These are phyloP conservation scores for Purpureocillium lavendulum DNA, from an alignment of 2,329 filamentous ascomycete species.

Conservation along the genomic window DNA sequence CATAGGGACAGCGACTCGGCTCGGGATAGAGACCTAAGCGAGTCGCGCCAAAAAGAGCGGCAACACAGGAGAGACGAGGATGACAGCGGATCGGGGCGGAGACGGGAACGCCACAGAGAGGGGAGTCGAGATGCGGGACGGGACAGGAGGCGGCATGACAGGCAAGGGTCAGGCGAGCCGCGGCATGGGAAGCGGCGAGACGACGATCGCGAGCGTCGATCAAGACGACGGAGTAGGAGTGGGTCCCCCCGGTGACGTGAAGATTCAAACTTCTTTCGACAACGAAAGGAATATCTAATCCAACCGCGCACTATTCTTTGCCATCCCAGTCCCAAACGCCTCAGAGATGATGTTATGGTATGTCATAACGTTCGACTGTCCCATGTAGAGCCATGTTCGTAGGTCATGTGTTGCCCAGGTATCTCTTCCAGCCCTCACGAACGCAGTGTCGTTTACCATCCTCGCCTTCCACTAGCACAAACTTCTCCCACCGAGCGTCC, in stretches of 20 bases:
- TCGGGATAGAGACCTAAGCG: slow-evolving; percentile 18
- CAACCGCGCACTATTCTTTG: background rate
- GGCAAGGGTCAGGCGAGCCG: slow-evolving; percentile 19
- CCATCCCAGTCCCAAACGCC: background rate
- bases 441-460: slow-evolving; percentile 59
- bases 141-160: slow-evolving; percentile 14
- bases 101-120: slow-evolving; percentile 1
- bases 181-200: slow-evolving; percentile 17
- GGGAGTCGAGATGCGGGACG: slow-evolving; percentile 13
- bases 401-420: slow-evolving; percentile 41
- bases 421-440: slow-evolving; percentile 76
- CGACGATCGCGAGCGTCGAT: slow-evolving; percentile 15
- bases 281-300: slow-evolving; percentile 1
- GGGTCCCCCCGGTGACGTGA: slow-evolving; percentile 29
- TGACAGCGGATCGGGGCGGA: no score
- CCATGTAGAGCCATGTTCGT: slow-evolving; percentile 1
- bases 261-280: slow-evolving; percentile 17
- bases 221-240: slow-evolving; percentile 29
- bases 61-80: no score
- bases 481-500: slow-evolving; percentile 84
- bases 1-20: slow-evolving; percentile 20
- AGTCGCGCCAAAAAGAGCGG: slow-evolving; percentile 3
- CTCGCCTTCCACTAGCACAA: slow-evolving; percentile 59
- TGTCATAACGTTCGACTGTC: background rate
- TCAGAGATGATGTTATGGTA: background rate